phyloP scores from a whole-genome alignment of 352 stramenopile genomes.

The Bremia lactucae region DNA sequence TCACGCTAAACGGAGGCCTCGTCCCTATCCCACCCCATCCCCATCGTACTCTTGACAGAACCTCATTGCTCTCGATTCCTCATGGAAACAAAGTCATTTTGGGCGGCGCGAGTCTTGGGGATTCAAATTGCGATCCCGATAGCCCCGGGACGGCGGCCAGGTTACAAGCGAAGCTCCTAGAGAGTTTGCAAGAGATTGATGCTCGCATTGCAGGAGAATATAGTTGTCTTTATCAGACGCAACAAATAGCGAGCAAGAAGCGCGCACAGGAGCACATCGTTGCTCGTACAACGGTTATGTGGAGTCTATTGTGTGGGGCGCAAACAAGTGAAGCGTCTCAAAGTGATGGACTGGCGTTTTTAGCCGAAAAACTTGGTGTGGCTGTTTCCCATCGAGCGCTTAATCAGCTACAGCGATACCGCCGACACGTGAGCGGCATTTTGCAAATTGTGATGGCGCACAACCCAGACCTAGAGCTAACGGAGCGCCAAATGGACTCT shows the following conservation, averaged over 20 bases:
- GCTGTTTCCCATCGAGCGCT: slow-evolving; percentile 53
- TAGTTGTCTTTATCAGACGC: slow-evolving; percentile 25
- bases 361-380: slow-evolving; percentile 46
- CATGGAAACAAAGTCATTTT: too few relatives aligned
- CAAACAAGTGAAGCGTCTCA: slow-evolving; percentile 17
- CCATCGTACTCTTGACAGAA: slow-evolving; percentile 8
- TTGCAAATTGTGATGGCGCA: slow-evolving; percentile 74
- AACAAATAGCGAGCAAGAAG: slow-evolving; percentile 24
- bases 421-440: slow-evolving; percentile 60
- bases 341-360: slow-evolving; percentile 42
- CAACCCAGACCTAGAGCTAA: slow-evolving; percentile 69
- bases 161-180: slow-evolving; percentile 53
- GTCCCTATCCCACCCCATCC: slow-evolving; percentile 29
- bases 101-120: slow-evolving; percentile 14
- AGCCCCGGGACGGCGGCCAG: slow-evolving; percentile 30
- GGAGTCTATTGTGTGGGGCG: slow-evolving; percentile 53
- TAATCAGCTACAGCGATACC: slow-evolving; percentile 75
- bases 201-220: slow-evolving; percentile 36
- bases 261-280: slow-evolving; percentile 7
- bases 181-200: slow-evolving; percentile 48
- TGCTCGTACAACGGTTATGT: slow-evolving; percentile 34
- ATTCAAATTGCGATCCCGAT: too few relatives aligned
- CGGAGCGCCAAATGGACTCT: slow-evolving; percentile 71
- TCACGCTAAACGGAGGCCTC: slow-evolving; percentile 20
- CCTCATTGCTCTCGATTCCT: slow-evolving; percentile 22